Evolutionary conservation across 306 rosid species (phyloP).

Genomic region (Aeschynomene evenia): DNA sequence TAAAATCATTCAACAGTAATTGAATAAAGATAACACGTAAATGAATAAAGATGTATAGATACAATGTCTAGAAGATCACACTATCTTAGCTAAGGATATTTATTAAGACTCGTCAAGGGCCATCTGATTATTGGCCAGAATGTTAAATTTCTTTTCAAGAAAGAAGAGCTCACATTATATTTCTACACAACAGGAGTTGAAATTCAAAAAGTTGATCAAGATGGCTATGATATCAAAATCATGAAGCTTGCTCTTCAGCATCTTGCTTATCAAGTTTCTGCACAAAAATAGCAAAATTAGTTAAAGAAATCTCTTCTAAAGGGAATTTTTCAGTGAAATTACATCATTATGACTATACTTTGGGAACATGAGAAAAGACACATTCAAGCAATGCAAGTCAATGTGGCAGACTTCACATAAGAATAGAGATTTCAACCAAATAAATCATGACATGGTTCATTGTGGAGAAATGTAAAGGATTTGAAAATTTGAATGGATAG

Average conservation of each 20-base stretch:
- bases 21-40: background rate
- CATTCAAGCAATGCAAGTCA: conserved; percentile 3
- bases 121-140: conserved; percentile 26
- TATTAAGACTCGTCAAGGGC: conserved; percentile 16
- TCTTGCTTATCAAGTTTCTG: conserved; percentile 53
- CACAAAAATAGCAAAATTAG: conserved; percentile 17
- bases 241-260: conserved; percentile 45
- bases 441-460: background rate
- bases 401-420: background rate
- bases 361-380: background rate
- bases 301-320: conserved; percentile 8
- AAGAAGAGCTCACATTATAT: conserved; percentile 26
- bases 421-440: conserved; percentile 19
- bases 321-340: background rate
- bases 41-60: background rate
- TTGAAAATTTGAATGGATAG: background rate
- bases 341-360: background rate
- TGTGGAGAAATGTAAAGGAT: background rate
- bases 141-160: background rate
- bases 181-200: conserved; percentile 28
- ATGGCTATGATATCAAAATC: conserved; percentile 23
- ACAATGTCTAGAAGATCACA: conserved; percentile 11
- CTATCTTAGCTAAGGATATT: background rate
- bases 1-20: background rate
- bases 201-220: conserved; percentile 5